These are phyloP conservation scores for Lachancea thermotolerans DNA, from an alignment of 805 yeast species.

Conservation along the genomic window DNA sequence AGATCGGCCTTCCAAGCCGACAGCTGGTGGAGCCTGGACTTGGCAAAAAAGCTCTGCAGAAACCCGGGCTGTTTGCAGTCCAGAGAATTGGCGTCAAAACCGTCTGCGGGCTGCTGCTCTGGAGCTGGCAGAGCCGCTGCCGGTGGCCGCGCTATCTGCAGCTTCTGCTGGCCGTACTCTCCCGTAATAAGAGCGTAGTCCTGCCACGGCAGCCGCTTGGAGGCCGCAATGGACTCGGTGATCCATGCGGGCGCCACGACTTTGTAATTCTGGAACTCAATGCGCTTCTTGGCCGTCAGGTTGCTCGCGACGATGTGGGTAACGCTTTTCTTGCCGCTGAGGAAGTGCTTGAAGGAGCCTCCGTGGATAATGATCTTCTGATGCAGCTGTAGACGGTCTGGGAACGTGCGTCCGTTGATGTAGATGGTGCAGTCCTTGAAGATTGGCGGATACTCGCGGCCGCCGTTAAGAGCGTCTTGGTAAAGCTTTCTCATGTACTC, in stretches of 20 bases:
- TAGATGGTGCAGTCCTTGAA: constrained; percentile 61
- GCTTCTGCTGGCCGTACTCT: constrained; percentile 48
- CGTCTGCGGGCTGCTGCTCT: neutral
- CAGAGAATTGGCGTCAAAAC: constrained; percentile 14
- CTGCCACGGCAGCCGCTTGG: constrained; percentile 59
- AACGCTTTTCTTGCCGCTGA: constrained; percentile 63
- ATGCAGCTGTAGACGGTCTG: constrained; percentile 69
- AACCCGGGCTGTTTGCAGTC: constrained; percentile 78
- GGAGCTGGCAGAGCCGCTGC: neutral
- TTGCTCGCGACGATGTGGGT: constrained; percentile 81
- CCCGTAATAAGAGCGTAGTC: constrained; percentile 45
- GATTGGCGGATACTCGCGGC: constrained; percentile 32
- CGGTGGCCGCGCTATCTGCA: neutral
- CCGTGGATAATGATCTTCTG: constrained; percentile 69
- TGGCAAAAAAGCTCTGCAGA: constrained; percentile 60
- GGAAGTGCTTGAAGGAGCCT: constrained; percentile 64
- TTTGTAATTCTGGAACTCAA: constrained; percentile 57
- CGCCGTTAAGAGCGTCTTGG: constrained; percentile 10
- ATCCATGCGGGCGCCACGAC: constrained; percentile 86
- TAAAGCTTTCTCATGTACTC: constrained; percentile 15
- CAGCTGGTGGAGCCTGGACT: constrained; percentile 82
- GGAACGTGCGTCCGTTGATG: constrained; percentile 86
- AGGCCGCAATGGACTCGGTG: constrained; percentile 48
- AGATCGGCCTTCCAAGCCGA: constrained; percentile 81
- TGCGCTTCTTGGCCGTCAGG: constrained; percentile 67